Evolutionary conservation across 371 early-diverging fungal species (phyloP), one percentile per base, ranked within the genome.

Genomic region (Sporodiniella umbellata): DNA sequence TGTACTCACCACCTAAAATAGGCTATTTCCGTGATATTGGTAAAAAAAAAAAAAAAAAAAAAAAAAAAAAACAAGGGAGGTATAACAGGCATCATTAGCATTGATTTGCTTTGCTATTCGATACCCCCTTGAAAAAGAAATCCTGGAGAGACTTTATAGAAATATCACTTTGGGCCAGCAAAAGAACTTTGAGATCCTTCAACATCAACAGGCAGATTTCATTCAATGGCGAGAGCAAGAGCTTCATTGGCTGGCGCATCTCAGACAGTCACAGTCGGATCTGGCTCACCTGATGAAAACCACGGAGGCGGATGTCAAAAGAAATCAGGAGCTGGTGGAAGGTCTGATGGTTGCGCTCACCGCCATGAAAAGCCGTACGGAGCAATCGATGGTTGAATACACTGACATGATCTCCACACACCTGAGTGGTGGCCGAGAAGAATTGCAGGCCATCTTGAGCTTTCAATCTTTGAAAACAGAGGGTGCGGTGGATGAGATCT

Each of bases 1-100:
- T 26, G 7, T 17, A 11, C 18, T 4, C 4, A 8, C 12, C 23
- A 4, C 4, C 28, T n/a, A 3, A n/a, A 33, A 28, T 28, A 63
- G 64, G 64, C 8, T 58, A 58, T 17, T 52, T 55, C 33, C 55
- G 58, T 30, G 56, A 63, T 37, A 58, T 63, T 35, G 55, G 64
- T 47, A 47, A 48, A 23, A 12, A n/a, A 46, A 40, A 19, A 42
- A 8, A n/a, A 4, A 8, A 14, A 39, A 18, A 30, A n/a, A 15
- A 1, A 10, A 25, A 14, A 19, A 4, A 35, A 33, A 24, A 15
- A 45, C n/a, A 17, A 10, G 4, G 25, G 18, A 10, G 1, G 30
- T 44, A 14, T 11, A 45, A 31, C 30, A 23, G 22, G 4, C 8
- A n/a, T 19, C 7, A 21, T 33, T 33, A 62, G 63, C 47, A 1